Conservation (phyloP, 2,329 filamentous ascomycete genomes). For the Helminthosporium solani region DNA sequence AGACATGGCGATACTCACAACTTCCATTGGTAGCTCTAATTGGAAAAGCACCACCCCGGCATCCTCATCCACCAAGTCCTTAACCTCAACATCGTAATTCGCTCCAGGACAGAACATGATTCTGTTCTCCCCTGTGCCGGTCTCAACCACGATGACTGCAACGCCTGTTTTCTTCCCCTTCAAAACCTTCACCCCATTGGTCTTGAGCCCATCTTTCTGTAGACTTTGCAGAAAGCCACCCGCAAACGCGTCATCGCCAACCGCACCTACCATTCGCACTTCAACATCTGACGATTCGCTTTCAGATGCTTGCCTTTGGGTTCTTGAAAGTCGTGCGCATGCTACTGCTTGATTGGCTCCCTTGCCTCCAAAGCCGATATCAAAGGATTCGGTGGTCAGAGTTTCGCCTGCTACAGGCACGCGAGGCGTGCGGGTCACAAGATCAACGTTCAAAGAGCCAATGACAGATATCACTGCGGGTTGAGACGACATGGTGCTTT, state of each 20-base stretch:
- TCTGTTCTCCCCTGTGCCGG: constrained; percentile 49
- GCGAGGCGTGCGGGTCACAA: constrained; percentile 83
- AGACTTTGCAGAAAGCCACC: constrained; percentile 44
- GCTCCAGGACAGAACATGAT: constrained; percentile 52
- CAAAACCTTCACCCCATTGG: constrained; percentile 42
- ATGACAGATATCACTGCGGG: constrained; percentile 70
- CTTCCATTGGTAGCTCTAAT: constrained; percentile 48
- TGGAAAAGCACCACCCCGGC: constrained; percentile 49
- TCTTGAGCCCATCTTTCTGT: constrained; percentile 47
- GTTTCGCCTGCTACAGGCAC: constrained; percentile 86
- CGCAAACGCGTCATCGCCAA: constrained; percentile 50
- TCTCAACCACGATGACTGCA: constrained; percentile 53
- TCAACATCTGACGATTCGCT: constrained; percentile 36
- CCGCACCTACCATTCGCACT: constrained; percentile 53
- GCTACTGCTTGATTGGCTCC: constrained; percentile 95
- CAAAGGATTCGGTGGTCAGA: constrained; percentile 74
- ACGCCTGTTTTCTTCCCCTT: constrained; percentile 50
- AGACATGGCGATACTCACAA: constrained; percentile 26
- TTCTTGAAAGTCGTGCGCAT: constrained; percentile 75
- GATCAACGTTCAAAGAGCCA: constrained; percentile 92
- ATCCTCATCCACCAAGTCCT: constrained; percentile 43
- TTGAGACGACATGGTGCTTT: constrained; percentile 24
- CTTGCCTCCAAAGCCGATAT: constrained; percentile 84
- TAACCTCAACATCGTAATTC: constrained; percentile 44
- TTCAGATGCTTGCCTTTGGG: constrained; percentile 30